Evolutionary conservation across 2,329 filamentous ascomycete genomes (phyloP).

Genomic region (Colletotrichum orbiculare): DNA sequence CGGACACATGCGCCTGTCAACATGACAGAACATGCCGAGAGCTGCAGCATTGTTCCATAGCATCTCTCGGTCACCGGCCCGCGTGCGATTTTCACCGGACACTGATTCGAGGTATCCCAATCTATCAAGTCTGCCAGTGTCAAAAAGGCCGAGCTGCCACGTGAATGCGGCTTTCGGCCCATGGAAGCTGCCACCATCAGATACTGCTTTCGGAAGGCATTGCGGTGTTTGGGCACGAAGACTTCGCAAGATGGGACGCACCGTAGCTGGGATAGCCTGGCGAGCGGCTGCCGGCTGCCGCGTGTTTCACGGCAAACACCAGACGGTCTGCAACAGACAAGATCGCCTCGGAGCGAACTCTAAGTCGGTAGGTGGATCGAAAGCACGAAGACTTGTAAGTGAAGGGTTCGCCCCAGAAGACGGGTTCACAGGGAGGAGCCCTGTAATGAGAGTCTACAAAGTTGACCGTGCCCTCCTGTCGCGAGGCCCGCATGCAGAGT

Average conservation of each 20-base stretch:
- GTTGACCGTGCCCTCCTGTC: no score
- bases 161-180: constrained; percentile 13
- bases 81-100: background rate
- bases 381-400: background rate
- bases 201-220: constrained; percentile 8
- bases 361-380: background rate
- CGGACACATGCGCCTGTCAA: no score
- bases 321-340: constrained; percentile 13
- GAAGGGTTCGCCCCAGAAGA: background rate
- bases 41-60: no score
- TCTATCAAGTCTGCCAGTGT: constrained; percentile 10
- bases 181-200: background rate
- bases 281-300: background rate
- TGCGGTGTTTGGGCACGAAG: constrained; percentile 4
- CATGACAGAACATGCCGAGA: no score
- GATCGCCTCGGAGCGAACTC: constrained; percentile 3
- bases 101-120: constrained; percentile 9
- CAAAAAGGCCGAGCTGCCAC: constrained; percentile 21
- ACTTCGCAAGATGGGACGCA: background rate
- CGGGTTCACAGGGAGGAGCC: background rate
- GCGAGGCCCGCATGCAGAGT: no score
- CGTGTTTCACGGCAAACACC: constrained; percentile 23
- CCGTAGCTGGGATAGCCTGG: background rate
- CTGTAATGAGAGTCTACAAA: no score
- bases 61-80: no score